Percentiles rank a stretch among this genome's conserved stretches.
Conservation (phyloP, 352 stramenopile genomes). For the Achlya hypogyna region DNA sequence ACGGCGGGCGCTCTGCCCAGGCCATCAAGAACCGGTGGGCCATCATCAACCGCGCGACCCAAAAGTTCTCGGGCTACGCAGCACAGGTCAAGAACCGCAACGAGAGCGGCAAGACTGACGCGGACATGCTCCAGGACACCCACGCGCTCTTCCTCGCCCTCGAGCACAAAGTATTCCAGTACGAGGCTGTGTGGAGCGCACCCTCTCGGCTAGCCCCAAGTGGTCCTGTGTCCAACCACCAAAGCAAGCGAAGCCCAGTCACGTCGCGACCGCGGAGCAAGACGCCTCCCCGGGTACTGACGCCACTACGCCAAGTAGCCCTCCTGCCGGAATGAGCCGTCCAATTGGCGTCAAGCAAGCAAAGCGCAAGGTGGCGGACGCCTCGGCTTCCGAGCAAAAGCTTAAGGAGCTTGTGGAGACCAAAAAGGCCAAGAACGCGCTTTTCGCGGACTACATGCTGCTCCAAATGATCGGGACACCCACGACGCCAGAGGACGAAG, state of each 20-base stretch:
- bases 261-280: background rate
- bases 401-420: background rate
- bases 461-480: background rate
- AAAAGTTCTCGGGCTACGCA: background rate
- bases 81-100: background rate
- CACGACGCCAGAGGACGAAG: background rate
- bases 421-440: background rate
- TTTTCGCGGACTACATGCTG: conserved; percentile 7
- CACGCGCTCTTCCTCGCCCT: background rate
- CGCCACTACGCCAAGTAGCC: background rate
- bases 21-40: background rate
- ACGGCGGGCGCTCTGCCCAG: background rate
- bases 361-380: background rate
- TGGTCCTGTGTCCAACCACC: background rate
- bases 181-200: background rate
- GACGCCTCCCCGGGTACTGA: background rate
- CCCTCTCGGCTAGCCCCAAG: background rate
- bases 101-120: background rate
- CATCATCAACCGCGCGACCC: background rate
- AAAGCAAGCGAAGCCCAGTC: background rate
- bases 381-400: background rate
- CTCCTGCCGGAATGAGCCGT: background rate
- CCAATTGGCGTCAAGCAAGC: background rate
- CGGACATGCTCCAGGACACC: background rate
- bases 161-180: background rate